A percentile compares a stretch with the other conserved stretches of the same genome.
phyloP scores from a whole-genome alignment of 2,329 filamentous ascomycete genomes.

The Beauveria bassiana region DNA sequence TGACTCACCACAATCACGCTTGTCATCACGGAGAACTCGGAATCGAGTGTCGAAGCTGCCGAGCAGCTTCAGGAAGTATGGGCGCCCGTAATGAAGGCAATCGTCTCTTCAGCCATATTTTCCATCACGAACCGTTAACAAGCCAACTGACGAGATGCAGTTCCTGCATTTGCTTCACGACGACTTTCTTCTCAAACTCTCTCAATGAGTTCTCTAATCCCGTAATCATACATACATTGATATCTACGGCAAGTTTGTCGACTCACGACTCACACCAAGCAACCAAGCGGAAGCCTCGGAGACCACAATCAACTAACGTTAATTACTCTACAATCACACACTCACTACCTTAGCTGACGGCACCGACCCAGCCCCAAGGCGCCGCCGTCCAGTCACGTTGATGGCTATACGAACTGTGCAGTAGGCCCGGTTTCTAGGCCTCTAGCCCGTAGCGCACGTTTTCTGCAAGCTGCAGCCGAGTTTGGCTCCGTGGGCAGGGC shows the following conservation, averaged over 20 bases:
- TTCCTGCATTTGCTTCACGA: neutral
- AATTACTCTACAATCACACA: too few species aligned
- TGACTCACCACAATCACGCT: constrained; percentile 32
- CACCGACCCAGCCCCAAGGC: neutral
- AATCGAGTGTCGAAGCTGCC: constrained; percentile 31
- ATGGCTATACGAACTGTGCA: neutral
- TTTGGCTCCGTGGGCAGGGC: neutral
- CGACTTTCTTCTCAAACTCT: too few species aligned
- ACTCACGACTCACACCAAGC: neutral
- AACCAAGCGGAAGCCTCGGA: neutral
- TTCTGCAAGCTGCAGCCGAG: neutral
- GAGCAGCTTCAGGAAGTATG: constrained; percentile 48
- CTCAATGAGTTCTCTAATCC: too few species aligned
- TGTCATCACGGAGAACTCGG: constrained; percentile 29
- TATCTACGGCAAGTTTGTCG: too few species aligned
- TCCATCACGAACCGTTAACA: neutral
- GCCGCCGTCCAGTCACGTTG: neutral
- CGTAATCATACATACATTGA: too few species aligned
- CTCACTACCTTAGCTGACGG: neutral
- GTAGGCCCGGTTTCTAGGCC: neutral
- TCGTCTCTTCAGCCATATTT: constrained; percentile 15
- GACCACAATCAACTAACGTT: neutral
- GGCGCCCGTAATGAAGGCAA: constrained; percentile 48
- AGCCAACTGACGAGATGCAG: neutral
- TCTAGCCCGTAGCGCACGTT: neutral